Conservation (phyloP, 2,329 filamentous ascomycete species). For the Aphanocladium album region DNA sequence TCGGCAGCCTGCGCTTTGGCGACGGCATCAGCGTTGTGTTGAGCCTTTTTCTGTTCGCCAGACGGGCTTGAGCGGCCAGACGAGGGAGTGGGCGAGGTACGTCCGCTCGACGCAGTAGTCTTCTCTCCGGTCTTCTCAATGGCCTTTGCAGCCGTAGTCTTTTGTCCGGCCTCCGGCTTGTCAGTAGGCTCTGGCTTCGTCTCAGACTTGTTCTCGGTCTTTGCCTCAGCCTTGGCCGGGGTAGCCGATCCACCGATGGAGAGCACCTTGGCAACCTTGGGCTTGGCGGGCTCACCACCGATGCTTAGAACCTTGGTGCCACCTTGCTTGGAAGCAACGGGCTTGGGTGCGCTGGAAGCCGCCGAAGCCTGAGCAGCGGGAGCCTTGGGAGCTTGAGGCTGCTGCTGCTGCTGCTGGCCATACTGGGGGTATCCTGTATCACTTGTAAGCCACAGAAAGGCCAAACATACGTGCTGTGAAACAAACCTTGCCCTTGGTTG, state of each 20-base stretch:
- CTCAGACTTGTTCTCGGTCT: constrained; percentile 44
- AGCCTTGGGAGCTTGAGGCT: constrained; percentile 36
- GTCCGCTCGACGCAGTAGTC: constrained; percentile 51
- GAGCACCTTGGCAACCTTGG: constrained; percentile 41
- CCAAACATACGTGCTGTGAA: constrained; percentile 27
- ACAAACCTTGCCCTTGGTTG: constrained; percentile 38
- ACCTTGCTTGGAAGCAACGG: constrained; percentile 56
- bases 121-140: constrained; percentile 83
- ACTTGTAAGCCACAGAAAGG: constrained; percentile 14
- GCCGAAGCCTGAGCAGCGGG: constrained; percentile 41
- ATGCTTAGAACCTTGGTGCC: constrained; percentile 74
- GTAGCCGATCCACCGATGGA: constrained; percentile 34
- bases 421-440: constrained; percentile 50
- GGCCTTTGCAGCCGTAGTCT: constrained; percentile 81
- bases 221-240: constrained; percentile 35
- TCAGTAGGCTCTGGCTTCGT: constrained; percentile 43
- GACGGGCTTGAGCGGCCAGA: constrained; percentile 82
- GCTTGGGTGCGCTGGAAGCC: constrained; percentile 45
- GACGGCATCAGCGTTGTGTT: constrained; percentile 75
- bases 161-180: constrained; percentile 66
- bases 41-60: constrained; percentile 42
- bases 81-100: constrained; percentile 73
- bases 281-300: constrained; percentile 52
- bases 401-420: constrained; percentile 40
- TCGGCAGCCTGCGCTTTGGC: constrained; percentile 75